phyloP scores from a whole-genome alignment of 78 protist genomes.

The Guillardia theta region DNA sequence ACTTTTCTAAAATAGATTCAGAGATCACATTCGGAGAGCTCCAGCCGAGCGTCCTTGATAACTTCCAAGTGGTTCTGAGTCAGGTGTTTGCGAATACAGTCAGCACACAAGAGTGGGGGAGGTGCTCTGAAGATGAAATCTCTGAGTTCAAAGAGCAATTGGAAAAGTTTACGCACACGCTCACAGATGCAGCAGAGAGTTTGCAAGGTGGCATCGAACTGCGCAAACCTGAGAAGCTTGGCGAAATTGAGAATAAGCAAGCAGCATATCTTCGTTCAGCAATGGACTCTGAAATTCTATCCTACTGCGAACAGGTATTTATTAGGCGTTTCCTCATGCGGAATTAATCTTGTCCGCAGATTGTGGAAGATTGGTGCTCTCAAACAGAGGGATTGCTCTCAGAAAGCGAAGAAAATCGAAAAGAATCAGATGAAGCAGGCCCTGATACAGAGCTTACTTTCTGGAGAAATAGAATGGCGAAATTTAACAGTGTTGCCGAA shows the following conservation, averaged over 20 bases:
- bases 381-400: constrained; percentile 32
- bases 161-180: neutral
- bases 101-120: neutral
- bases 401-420: constrained; percentile 46
- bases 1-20: neutral
- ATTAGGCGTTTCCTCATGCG: neutral
- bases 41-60: neutral
- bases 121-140: neutral
- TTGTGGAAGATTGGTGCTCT: constrained; percentile 54
- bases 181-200: neutral
- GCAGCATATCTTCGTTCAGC: neutral
- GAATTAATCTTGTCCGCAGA: neutral
- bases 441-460: constrained; percentile 69
- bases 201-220: constrained; percentile 27
- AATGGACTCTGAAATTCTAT: neutral
- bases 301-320: neutral
- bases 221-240: constrained; percentile 4
- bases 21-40: neutral
- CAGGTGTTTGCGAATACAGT: neutral
- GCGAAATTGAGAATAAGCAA: constrained; percentile 26
- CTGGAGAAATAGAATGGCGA: constrained; percentile 73
- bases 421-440: constrained; percentile 58
- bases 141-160: neutral
- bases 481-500: constrained; percentile 61
- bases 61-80: neutral